Base-by-base conservation (phyloP, 495 filamentous ascomycete genomes). In the Xanthoparmelia taractica region DNA sequence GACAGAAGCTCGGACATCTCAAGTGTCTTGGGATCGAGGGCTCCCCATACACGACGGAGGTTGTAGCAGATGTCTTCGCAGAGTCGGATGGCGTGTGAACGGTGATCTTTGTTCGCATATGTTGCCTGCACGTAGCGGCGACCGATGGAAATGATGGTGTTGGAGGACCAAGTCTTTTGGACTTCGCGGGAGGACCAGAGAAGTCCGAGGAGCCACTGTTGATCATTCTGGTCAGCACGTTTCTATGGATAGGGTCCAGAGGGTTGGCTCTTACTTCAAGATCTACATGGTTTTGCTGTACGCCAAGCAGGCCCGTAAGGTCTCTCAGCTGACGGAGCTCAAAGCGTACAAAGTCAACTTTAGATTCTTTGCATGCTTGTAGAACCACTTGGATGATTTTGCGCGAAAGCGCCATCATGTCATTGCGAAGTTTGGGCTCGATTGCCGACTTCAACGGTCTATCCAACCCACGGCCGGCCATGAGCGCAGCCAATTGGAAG, bases 51-150 rank as follows among this genome's bases (percentile, higher is more conserved):
- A 48, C 82, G 80, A 10, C 82, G 81, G 57, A 87, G 74, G 61
- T 87, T 87, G 73, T 87, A 86, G 71, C 80, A 83, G 65, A 87
- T 83, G 66, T 79, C 80, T 57, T 83, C 80, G 69, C 79, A 80
- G 0, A 87, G 75, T 25, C 78, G 77, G 62, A 82, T 81, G 27
- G 84, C 80, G 5, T 72, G 72, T 15, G 71, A 63, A 34, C 64
- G 47, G 61, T 74, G 70, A 20, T 71, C 72, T 59, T 74, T 68
- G 25, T 76, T 76, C 27, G 77, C 78, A 67, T 81, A 82, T 41
- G 80, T 79, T 0, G 81, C 81, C 69, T 86, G 78, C 31, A 85
- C 80, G 36, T 85, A 76, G 10, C 80, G 75, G n/a, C 78, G 75
- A 4, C 84, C 84, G 47, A 86, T 79, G 66, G 74, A 76, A 17